Base-by-base conservation (phyloP, 352 stramenopile species). In the Blastocystis sp. region DNA sequence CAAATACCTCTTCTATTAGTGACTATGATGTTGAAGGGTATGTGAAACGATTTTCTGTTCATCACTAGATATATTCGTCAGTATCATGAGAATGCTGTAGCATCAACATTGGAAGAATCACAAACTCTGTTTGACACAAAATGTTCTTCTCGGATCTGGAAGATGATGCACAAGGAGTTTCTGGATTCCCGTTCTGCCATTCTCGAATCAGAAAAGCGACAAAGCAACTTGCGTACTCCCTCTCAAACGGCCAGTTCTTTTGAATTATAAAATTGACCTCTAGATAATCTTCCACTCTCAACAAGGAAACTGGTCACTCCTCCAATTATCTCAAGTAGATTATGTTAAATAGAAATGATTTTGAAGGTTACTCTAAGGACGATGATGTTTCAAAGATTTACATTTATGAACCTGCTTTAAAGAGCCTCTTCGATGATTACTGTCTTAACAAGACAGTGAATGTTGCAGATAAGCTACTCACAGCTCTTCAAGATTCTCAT, bases 151-250 rank as follows among this genome's bases (percentile, higher is more conserved):
- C 33, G 42, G 6, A 81, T 81, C n/a, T 81, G 70, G 70, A 62
- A 64, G 24, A 81, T 81, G 70, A 81, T 81, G 70, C 24, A 81
- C 42, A 59, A 64, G 37, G 70, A 81, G 44, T 81, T 81, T 40
- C 19, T 59, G 48, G 42, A 44, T n/a, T 33, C 70, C 1, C 51
- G 54, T 17, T 35, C 42, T 27, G 9, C 40, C 70, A 81, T 81
- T 64, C 53, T 81, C 19, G 70, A 81, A 27, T 35, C 24, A 15
- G 70, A 81, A 24, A 27, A 51, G 9, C 59, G 22, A 33, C 40
- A 81, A 35, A 81, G 17, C 3, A 27, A 35, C 9, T 27, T 81
- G n/a, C 70, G 37, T 22, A 7, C 44, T n/a, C 48, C 70, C 9
- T 30, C 42, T 19, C 53, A 44, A 0, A 44, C 44, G 24, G 59